These are phyloP conservation scores for Kuraishia piskuri DNA, from an alignment of 805 yeast species.

Conservation along the genomic window DNA sequence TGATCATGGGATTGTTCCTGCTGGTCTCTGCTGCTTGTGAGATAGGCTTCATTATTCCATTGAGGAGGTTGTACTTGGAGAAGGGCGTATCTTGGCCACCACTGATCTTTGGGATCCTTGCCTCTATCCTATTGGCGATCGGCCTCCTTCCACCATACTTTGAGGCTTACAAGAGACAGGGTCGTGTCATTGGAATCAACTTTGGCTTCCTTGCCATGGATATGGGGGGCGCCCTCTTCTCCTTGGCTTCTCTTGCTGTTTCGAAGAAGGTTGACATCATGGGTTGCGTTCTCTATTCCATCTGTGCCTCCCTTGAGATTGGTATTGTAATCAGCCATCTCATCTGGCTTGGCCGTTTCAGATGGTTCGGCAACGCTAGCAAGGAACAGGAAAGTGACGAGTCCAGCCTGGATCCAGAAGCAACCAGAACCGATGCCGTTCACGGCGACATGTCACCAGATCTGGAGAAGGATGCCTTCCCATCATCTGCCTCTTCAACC, in stretches of 20 bases:
- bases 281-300: constrained; percentile 68
- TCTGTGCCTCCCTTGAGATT: constrained; percentile 66
- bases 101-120: constrained; percentile 38
- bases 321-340: constrained; percentile 70
- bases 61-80: constrained; percentile 33
- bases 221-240: constrained; percentile 48
- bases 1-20: constrained; percentile 25
- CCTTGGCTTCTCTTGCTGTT: constrained; percentile 51
- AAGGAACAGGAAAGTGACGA: constrained; percentile 2
- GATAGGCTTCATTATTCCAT: constrained; percentile 40
- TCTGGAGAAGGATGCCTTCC: neutral
- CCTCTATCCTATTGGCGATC: constrained; percentile 37
- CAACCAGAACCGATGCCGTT: neutral
- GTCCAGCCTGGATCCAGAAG: neutral
- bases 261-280: constrained; percentile 51
- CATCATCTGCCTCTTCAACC: neutral
- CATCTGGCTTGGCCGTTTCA: constrained; percentile 54
- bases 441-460: neutral
- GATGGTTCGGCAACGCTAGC: constrained; percentile 9
- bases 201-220: constrained; percentile 42
- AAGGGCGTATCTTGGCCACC: constrained; percentile 37
- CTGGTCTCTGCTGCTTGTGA: constrained; percentile 31
- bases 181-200: constrained; percentile 48
- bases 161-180: constrained; percentile 41
- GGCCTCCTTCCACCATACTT: constrained; percentile 51